Evolutionary conservation across 2,329 filamentous ascomycete species (phyloP), one percentile per base, ranked within the genome.

Genomic region (Trichothecium roseum): DNA sequence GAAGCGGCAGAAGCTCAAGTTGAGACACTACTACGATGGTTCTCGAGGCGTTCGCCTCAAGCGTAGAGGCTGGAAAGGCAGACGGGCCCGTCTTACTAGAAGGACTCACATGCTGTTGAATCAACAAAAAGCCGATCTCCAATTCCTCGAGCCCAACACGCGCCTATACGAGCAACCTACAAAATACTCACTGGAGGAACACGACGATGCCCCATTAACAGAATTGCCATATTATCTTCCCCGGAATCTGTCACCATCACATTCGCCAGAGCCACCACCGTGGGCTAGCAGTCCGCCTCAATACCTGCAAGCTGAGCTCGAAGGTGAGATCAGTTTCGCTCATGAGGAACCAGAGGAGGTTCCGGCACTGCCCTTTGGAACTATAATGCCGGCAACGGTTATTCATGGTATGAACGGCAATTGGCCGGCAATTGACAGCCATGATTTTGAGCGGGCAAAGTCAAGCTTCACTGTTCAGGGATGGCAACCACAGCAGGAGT

Each of bases 81-180:
- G 15, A 24, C 6, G 10, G 10, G 6, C 20, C 10, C 20, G 20
- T 24, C 20, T 24, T 24, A 6, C 20, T 24, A 24, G 6, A 24
- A 17, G 28, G 13, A 8, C 28, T 30, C n/a, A 17, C 13, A 30
- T 17, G 13, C 28, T 17, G 6, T 17, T 30, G 35, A 27, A 18
- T n/a, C 22, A 8, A 18, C 17, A 10, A n/a, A 14, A 24, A 24
- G 20, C 16, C 8, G 42, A 40, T 10, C 40, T 64, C 7, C 48
- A 49, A 5, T 65, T 68, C 34, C 46, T 68, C n/a, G 48, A 53
- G 7, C 63, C 64, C 8, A 68, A 66, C 20, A 62, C 56, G 1
- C 53, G 20, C 6, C 20, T 24, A 6, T 24, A 24, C 10, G 20
- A 24, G 20, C 20, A 24, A n/a, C n/a, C 20, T 6, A 24, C 20